Conservation (phyloP, 106 monocot genomes). For the Dendrobium chrysotoxum region DNA sequence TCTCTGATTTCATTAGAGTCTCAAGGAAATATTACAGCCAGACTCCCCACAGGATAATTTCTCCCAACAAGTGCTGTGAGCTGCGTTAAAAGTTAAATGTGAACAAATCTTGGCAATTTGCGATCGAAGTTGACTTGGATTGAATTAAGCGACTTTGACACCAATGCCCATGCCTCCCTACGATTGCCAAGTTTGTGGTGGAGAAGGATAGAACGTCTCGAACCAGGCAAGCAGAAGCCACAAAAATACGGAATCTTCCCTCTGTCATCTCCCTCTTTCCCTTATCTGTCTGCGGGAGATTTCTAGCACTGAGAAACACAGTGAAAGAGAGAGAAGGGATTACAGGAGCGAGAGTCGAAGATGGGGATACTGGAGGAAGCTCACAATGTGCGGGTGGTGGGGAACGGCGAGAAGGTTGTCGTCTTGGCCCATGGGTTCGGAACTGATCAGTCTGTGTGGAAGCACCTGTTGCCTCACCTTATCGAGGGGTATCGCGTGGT, state of each 20-base stretch:
- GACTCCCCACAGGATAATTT: too few relatives aligned
- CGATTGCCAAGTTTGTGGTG: too few relatives aligned
- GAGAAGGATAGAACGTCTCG: background rate
- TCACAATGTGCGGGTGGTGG: conserved; percentile 89
- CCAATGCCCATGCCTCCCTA: too few relatives aligned
- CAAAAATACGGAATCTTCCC: background rate
- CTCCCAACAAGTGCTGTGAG: too few relatives aligned
- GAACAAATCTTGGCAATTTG: too few relatives aligned
- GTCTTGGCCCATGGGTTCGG: conserved; percentile 98
- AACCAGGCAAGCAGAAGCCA: background rate
- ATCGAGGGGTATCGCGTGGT: conserved; percentile 66
- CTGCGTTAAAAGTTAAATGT: too few relatives aligned
- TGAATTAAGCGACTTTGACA: too few relatives aligned
- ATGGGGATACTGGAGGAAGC: conserved; percentile 57
- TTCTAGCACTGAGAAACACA: background rate
- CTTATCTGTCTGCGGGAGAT: background rate
- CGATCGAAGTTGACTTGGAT: too few relatives aligned
- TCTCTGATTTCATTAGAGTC: too few relatives aligned
- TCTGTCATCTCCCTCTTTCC: background rate
- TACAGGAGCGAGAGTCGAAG: background rate
- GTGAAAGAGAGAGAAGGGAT: background rate
- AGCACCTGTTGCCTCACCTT: conserved; percentile 87
- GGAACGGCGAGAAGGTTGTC: conserved; percentile 39
- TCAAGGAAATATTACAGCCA: too few relatives aligned
- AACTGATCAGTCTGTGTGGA: conserved; percentile 99